These are phyloP conservation scores for Pachysandra terminalis DNA, from an alignment of 164 flowering plant species.

Conservation along the genomic window DNA sequence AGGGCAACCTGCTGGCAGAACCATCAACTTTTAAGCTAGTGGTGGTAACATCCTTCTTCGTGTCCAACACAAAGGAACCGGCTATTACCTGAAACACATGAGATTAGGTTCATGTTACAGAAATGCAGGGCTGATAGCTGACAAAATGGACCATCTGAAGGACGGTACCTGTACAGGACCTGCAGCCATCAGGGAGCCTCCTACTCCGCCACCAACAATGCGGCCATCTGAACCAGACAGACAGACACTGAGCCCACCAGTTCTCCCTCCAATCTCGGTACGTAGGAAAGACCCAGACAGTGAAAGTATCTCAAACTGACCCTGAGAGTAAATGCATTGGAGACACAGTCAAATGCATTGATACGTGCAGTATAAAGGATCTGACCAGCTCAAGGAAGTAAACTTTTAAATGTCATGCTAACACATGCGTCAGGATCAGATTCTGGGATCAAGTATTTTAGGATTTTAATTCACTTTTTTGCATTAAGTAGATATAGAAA, in stretches of 20 bases:
- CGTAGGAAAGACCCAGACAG: slow-evolving; percentile 81
- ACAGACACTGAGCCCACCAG: slow-evolving; percentile 88
- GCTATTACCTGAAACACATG: slow-evolving; percentile 47
- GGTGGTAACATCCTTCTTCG: slow-evolving; percentile 36
- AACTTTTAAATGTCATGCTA: neutral
- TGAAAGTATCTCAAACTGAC: slow-evolving; percentile 78
- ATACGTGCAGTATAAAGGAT: neutral
- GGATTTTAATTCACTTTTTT: neutral
- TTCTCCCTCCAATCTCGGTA: slow-evolving; percentile 58
- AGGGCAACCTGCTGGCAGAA: slow-evolving; percentile 34
- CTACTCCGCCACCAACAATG: slow-evolving; percentile 87
- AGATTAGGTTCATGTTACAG: neutral
- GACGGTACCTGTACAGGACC: slow-evolving; percentile 82
- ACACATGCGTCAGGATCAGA: neutral
- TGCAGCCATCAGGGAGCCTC: slow-evolving; percentile 74
- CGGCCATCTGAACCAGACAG: slow-evolving; percentile 69
- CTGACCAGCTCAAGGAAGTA: neutral
- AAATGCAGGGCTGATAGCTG: neutral
- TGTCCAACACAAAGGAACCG: slow-evolving; percentile 50
- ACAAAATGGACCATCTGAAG: neutral
- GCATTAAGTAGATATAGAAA: neutral
- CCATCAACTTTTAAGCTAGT: slow-evolving; percentile 37
- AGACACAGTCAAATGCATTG: neutral
- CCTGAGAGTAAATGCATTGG: slow-evolving; percentile 37
- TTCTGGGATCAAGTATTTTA: neutral